These are phyloP conservation scores for Colletotrichum falcatum DNA, from an alignment of 2,329 filamentous ascomycete species.

Conservation along the genomic window DNA sequence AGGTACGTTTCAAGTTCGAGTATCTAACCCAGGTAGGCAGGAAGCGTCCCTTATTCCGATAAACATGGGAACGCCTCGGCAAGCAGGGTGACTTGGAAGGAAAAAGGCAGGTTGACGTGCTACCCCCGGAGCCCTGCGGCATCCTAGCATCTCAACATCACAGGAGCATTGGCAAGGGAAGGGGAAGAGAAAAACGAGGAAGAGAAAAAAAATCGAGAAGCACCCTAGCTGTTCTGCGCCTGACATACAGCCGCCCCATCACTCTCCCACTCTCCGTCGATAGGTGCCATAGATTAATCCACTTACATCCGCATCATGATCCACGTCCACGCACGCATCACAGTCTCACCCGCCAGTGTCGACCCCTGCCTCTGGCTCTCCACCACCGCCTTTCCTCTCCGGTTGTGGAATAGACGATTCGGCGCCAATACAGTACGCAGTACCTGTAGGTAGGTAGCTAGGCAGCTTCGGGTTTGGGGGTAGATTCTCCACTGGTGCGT, in stretches of 20 bases:
- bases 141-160: not conserved
- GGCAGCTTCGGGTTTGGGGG: constrained; percentile 26
- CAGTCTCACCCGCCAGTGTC: not conserved
- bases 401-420: constrained; percentile 38
- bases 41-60: not conserved
- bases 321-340: constrained; percentile 6
- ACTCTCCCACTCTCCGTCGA: not conserved
- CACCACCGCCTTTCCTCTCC: constrained; percentile 29
- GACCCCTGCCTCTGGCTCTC: constrained; percentile 1
- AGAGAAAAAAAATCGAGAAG: not conserved
- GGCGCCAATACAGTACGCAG: too few relatives aligned
- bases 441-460: too few relatives aligned
- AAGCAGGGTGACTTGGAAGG: constrained; percentile 14
- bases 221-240: not conserved
- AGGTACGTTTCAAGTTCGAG: not conserved
- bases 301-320: not conserved
- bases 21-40: constrained; percentile 2
- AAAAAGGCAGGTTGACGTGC: constrained; percentile 25
- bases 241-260: not conserved
- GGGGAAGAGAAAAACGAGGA: not conserved
- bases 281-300: not conserved
- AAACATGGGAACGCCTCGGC: constrained; percentile 4
- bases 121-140: constrained; percentile 11
- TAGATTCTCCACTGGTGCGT: constrained; percentile 20
- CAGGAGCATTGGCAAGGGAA: not conserved